Percentiles rank a stretch among this genome's conserved stretches.
These are phyloP conservation scores for Mycothermus thermophilus DNA, from an alignment of 495 filamentous ascomycete species.

Conservation along the genomic window DNA sequence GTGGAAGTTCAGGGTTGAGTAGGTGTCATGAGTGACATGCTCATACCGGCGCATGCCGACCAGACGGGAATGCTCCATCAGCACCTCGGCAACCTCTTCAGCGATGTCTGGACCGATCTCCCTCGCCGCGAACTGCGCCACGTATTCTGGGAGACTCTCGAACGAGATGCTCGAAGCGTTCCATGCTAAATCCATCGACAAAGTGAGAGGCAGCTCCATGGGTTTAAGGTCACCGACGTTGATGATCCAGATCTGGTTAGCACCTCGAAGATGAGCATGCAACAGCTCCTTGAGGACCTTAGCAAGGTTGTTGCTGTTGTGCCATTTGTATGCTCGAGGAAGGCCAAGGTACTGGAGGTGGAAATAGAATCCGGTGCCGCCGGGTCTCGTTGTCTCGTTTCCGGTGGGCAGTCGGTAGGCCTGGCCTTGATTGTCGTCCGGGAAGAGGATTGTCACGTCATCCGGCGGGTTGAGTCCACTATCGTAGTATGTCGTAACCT, in stretches of 20 bases:
- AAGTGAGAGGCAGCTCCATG: slow-evolving; percentile 23
- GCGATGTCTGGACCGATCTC: slow-evolving; percentile 36
- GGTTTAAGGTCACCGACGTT: slow-evolving; percentile 54
- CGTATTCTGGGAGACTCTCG: slow-evolving; percentile 17
- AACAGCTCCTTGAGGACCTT: slow-evolving; percentile 35
- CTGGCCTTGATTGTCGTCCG: slow-evolving; percentile 53
- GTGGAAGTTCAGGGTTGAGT: slow-evolving; percentile 44
- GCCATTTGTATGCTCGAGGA: slow-evolving; percentile 43
- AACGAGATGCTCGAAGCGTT: slow-evolving; percentile 34
- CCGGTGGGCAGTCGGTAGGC: slow-evolving; percentile 41
- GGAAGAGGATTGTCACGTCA: slow-evolving; percentile 49
- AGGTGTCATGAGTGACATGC: slow-evolving; percentile 32
- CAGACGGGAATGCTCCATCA: slow-evolving; percentile 41
- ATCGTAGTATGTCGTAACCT: slow-evolving; percentile 47
- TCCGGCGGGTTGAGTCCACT: slow-evolving; percentile 44
- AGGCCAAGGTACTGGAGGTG: slow-evolving; percentile 49
- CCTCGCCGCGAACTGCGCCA: slow-evolving; percentile 18
- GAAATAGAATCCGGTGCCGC: slow-evolving; percentile 50
- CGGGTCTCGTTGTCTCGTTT: slow-evolving; percentile 36
- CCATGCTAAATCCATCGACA: slow-evolving; percentile 41
- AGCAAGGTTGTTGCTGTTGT: slow-evolving; percentile 37
- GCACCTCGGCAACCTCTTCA: slow-evolving; percentile 31
- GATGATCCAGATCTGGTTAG: slow-evolving; percentile 47
- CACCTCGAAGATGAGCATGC: slow-evolving; percentile 38
- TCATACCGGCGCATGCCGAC: slow-evolving; percentile 45